Evolutionary conservation across 257 asterid genomes (phyloP), one percentile per base, ranked within the genome.

Genomic region (Capsicum rhomboideum): DNA sequence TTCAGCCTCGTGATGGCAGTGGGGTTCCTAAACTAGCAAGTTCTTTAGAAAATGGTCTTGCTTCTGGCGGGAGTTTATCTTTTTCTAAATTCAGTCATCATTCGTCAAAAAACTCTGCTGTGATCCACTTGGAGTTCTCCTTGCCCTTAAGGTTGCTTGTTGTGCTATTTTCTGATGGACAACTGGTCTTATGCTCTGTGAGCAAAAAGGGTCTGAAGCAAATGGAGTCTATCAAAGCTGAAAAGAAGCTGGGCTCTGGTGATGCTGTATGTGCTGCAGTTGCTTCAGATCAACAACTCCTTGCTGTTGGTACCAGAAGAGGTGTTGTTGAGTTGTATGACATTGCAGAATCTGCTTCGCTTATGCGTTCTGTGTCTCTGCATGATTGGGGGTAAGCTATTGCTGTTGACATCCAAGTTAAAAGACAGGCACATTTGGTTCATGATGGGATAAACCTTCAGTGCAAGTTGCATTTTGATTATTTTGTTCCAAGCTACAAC

Each of bases 341-440:
- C 89, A 94, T 97, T 66, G 93, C 93, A 80, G 98, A 93, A 84
- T 91, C 97, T 83, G 89, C 93, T 31, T 87, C 93, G 17, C 93
- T 91, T 74, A 93, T 95, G 85, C 97, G 97, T 84, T 84, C 97
- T 54, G 96, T 97, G 86, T 94, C 98, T 85, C 87, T 97, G 86
- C 89, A 89, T 82, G 99, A 97, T 83, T 97, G 99, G 99, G 99
- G 99, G 99, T 93, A 93, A 91, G 99, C 79, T 29, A 86, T 84
- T 86, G 53, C 78, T 74, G 37, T 49, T 53, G 74, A 86, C 42
- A 13, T 67, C 81, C 80, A 84, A 72, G 82, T 34, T 84, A 83
- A 82, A 84, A 87, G 85, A 67, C 44, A 54, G 77, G 44, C 44
- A 17, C 58, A 44, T 74, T 55, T 86, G 67, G 75, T 61, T 85